Evolutionary conservation across 179 eudicot genomes (phyloP).

Genomic region (Camellia oleifera): DNA sequence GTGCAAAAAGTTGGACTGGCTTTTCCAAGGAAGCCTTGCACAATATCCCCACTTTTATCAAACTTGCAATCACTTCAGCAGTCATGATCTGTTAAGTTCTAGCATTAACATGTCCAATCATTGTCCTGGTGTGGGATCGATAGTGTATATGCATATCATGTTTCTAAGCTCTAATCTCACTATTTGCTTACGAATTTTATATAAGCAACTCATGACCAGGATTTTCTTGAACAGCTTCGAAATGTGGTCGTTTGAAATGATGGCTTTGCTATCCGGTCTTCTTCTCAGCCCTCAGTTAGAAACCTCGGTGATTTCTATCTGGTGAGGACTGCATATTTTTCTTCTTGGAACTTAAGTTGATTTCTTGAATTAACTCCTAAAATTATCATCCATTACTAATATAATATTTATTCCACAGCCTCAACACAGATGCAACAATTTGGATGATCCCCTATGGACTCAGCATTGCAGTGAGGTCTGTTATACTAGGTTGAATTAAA

Average conservation of each 20-base stretch:
- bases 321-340: constrained; percentile 28
- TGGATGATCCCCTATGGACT: constrained; percentile 93
- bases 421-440: constrained; percentile 60
- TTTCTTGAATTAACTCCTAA: not conserved
- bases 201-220: not conserved
- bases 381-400: not conserved
- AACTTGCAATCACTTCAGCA: constrained; percentile 77
- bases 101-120: not conserved
- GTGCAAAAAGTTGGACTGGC: constrained; percentile 74
- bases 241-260: constrained; percentile 80
- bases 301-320: constrained; percentile 79
- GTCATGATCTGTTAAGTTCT: constrained; percentile 73
- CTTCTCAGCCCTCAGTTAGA: constrained; percentile 78
- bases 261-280: constrained; percentile 77
- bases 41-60: constrained; percentile 43
- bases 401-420: constrained; percentile 37
- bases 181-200: not conserved
- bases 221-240: constrained; percentile 51
- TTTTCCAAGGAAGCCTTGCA: constrained; percentile 61
- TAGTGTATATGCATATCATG: too few species aligned
- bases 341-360: not conserved
- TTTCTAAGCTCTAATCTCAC: not conserved
- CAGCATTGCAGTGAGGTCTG: constrained; percentile 74
- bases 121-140: too few species aligned
- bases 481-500: not conserved